Conservation (phyloP, 2,329 filamentous ascomycete genomes). For the Fusarium robinianum region DNA sequence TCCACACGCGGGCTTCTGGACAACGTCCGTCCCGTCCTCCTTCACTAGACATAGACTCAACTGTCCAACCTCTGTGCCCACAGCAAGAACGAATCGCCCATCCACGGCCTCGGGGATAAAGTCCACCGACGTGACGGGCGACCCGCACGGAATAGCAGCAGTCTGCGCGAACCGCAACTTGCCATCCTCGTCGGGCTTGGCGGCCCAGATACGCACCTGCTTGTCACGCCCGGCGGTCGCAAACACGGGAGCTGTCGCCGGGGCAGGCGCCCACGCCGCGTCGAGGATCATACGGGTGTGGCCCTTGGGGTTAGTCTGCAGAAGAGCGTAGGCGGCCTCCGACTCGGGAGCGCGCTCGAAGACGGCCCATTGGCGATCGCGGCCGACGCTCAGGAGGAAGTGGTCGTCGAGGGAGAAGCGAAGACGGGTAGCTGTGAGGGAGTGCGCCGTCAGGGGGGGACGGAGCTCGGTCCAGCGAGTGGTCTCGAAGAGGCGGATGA, state of each 20-base stretch:
- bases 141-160: conserved; percentile 57
- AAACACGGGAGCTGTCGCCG: conserved; percentile 58
- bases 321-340: conserved; percentile 56
- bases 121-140: conserved; percentile 72
- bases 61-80: conserved; percentile 61
- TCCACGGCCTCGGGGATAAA: conserved; percentile 53
- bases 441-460: conserved; percentile 82
- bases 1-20: conserved; percentile 41
- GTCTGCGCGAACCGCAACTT: conserved; percentile 55
- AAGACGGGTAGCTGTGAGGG: conserved; percentile 81
- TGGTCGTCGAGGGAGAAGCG: conserved; percentile 76
- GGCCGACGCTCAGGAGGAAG: conserved; percentile 82
- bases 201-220: conserved; percentile 72
- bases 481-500: conserved; percentile 90
- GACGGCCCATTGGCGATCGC: conserved; percentile 89
- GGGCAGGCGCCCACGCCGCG: conserved; percentile 75
- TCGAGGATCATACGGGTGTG: conserved; percentile 93
- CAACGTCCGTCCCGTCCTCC: conserved; percentile 45
- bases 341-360: conserved; percentile 60
- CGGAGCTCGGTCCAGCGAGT: conserved; percentile 83
- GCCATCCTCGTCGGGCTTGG: conserved; percentile 39
- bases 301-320: conserved; percentile 76
- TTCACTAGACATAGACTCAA: conserved; percentile 51
- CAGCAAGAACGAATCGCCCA: conserved; percentile 51
- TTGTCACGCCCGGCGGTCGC: conserved; percentile 92